A percentile compares a stretch with the other conserved stretches of the same genome.
Evolutionary conservation across 352 stramenopile species (phyloP).

Genomic region (Thalassiosira mediterranea): DNA sequence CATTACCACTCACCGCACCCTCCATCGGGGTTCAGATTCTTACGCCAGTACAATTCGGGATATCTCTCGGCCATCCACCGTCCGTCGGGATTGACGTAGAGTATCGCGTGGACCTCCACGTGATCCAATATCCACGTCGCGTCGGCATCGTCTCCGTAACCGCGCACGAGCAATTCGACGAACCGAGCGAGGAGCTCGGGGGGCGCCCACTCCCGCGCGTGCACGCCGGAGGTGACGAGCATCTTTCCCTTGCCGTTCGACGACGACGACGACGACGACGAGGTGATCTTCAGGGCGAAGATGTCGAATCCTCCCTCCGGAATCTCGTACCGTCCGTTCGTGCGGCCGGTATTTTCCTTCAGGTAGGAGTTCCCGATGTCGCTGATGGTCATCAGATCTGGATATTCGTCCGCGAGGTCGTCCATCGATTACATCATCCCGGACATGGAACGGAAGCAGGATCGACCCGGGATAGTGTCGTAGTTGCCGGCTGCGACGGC

Average conservation of each 20-base stretch:
- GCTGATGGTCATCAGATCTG: slow-evolving; percentile 22
- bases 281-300: slow-evolving; percentile 54
- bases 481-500: not conserved
- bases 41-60: slow-evolving; percentile 35
- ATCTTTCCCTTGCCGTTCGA: slow-evolving; percentile 37
- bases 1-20: not conserved
- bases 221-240: slow-evolving; percentile 46
- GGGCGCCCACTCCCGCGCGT: slow-evolving; percentile 63
- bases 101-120: slow-evolving; percentile 60
- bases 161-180: slow-evolving; percentile 32
- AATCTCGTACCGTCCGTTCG: not conserved
- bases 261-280: not conserved
- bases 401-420: slow-evolving; percentile 28
- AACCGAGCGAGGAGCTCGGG: slow-evolving; percentile 55
- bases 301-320: slow-evolving; percentile 52
- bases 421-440: slow-evolving; percentile 38
- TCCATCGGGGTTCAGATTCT: slow-evolving; percentile 50
- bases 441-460: slow-evolving; percentile 38
- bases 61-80: slow-evolving; percentile 47
- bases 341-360: slow-evolving; percentile 10
- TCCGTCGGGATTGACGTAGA: slow-evolving; percentile 68
- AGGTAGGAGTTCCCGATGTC: slow-evolving; percentile 61
- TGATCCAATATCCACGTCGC: slow-evolving; percentile 57
- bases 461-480: slow-evolving; percentile 26
- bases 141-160: slow-evolving; percentile 41